Conservation (phyloP, 768 basidiomycete genomes). For the Phylloporus rhodoxanthus region DNA sequence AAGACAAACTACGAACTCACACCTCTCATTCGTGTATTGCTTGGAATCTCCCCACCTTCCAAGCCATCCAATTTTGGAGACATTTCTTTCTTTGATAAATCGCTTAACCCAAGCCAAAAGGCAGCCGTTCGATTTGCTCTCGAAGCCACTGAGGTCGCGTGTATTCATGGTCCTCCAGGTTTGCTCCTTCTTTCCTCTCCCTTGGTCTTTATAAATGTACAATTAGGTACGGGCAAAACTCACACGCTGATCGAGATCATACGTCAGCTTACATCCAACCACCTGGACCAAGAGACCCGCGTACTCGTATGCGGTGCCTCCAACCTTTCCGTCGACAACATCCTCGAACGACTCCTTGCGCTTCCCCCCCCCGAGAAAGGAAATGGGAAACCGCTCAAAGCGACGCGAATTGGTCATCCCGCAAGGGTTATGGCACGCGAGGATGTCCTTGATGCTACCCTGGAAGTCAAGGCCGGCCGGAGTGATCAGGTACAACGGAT, state of each 20-base stretch:
- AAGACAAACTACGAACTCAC: constrained; percentile 41
- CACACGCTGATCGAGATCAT: constrained; percentile 93
- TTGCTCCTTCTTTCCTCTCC: not conserved
- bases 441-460: constrained; percentile 58
- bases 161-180: constrained; percentile 98
- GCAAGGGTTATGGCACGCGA: constrained; percentile 80
- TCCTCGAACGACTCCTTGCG: constrained; percentile 76
- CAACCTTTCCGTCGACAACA: constrained; percentile 94
- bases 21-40: constrained; percentile 59
- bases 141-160: constrained; percentile 73
- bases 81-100: constrained; percentile 66
- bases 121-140: constrained; percentile 81
- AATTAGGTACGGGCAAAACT: constrained; percentile 84
- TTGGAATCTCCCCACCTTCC: constrained; percentile 56
- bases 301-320: constrained; percentile 90
- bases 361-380: constrained; percentile 48
- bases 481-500: constrained; percentile 54
- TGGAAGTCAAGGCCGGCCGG: constrained; percentile 66
- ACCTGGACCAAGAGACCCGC: constrained; percentile 41
- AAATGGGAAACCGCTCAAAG: constrained; percentile 41
- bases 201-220: not conserved
- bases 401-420: constrained; percentile 92
- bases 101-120: constrained; percentile 79
- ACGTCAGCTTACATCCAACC: constrained; percentile 62
- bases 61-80: constrained; percentile 31